Percentiles rank a stretch among this genome's conserved stretches.
These are phyloP conservation scores for Capsicum chinense DNA, from an alignment of 257 asterid species.

Conservation along the genomic window DNA sequence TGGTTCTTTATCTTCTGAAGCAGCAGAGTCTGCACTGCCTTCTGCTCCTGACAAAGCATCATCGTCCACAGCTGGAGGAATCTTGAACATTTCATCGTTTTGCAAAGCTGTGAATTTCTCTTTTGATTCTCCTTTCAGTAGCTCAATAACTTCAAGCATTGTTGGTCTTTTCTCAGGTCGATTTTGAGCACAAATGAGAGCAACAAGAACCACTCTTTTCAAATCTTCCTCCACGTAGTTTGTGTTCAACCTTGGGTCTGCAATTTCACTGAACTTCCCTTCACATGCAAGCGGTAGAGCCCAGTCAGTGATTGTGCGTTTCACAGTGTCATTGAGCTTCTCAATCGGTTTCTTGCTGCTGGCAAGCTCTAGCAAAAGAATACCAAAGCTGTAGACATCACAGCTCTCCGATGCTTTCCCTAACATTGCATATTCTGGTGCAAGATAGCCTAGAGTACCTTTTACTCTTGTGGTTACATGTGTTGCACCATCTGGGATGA, in stretches of 20 bases:
- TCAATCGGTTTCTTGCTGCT: constrained; percentile 88
- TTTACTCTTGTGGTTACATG: constrained; percentile 82
- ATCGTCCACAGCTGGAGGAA: constrained; percentile 38
- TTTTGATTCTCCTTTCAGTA: constrained; percentile 67
- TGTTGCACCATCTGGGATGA: constrained; percentile 89
- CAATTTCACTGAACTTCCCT: constrained; percentile 64
- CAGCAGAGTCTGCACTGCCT: constrained; percentile 50
- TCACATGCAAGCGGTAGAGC: constrained; percentile 77
- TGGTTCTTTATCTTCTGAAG: constrained; percentile 47
- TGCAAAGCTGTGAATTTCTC: constrained; percentile 71
- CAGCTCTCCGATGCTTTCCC: constrained; percentile 92
- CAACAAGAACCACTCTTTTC: constrained; percentile 67
- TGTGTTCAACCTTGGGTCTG: constrained; percentile 65
- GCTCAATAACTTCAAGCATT: constrained; percentile 72
- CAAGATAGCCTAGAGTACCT: constrained; percentile 94
- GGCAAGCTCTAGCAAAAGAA: constrained; percentile 91
- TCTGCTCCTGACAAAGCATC: constrained; percentile 46
- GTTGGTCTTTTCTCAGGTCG: constrained; percentile 82
- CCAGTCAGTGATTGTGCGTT: constrained; percentile 77
- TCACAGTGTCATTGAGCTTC: constrained; percentile 51
- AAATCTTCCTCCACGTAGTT: constrained; percentile 76
- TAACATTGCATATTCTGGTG: constrained; percentile 88
- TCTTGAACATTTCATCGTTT: constrained; percentile 72
- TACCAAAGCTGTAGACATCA: constrained; percentile 90
- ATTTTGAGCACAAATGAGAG: constrained; percentile 65